phyloP scores from a whole-genome alignment of 2,329 filamentous ascomycete genomes.

The Penicillium sp. region DNA sequence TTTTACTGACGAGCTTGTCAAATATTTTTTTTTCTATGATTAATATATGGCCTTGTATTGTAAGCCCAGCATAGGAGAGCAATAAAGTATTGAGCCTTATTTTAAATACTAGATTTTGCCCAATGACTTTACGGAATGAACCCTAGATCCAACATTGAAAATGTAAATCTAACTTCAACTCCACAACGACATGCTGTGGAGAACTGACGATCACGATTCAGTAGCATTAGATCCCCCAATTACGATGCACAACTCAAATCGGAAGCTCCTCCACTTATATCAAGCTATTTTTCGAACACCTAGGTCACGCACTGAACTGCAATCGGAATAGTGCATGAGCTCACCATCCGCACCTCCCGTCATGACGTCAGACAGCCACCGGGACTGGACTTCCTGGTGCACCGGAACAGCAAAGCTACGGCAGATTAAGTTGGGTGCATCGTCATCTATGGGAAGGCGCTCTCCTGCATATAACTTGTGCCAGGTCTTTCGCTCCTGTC shows the following conservation, averaged over 20 bases:
- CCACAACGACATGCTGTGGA: not conserved
- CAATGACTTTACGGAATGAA: too few relatives aligned
- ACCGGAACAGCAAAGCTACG: not conserved
- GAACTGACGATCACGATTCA: conserved; percentile 8
- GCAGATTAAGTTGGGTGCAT: conserved; percentile 14
- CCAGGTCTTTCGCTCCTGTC: not conserved
- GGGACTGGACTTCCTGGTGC: conserved; percentile 18
- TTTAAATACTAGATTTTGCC: too few relatives aligned
- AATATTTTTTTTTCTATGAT: not conserved
- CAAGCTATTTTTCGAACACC: not conserved
- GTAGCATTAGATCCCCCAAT: not conserved
- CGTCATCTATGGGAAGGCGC: conserved; percentile 28
- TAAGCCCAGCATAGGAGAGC: not conserved
- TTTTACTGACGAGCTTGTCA: not conserved
- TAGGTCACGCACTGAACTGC: conserved; percentile 14
- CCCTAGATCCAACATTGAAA: not conserved
- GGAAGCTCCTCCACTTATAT: not conserved
- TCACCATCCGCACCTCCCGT: conserved; percentile 28
- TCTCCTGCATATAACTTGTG: not conserved
- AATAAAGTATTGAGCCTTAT: too few relatives aligned
- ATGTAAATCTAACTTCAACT: not conserved
- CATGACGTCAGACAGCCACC: conserved; percentile 34
- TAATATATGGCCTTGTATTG: not conserved
- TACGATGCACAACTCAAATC: not conserved
- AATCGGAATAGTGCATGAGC: conserved; percentile 26